Evolutionary conservation across 2,329 filamentous ascomycete species (phyloP), one percentile per base, ranked within the genome.

Genomic region (Trichothecium roseum): DNA sequence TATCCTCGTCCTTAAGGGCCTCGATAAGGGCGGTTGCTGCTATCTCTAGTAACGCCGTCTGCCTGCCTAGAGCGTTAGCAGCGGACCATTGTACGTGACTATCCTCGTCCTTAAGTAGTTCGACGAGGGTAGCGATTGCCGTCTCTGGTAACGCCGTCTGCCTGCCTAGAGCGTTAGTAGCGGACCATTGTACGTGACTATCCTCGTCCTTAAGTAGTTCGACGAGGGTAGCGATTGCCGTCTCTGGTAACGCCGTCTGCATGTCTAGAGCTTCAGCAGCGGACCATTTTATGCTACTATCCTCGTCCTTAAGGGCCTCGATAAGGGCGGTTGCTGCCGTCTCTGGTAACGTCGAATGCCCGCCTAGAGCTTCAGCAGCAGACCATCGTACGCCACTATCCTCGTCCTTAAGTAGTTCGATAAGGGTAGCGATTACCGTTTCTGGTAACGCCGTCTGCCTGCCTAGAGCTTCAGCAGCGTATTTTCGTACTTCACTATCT

Each of bases 1-100:
- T 24, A 5, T 17, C 9, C 4, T 27, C 33, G n/a, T 28, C 17
- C 20, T 30, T 30, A 5, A 30, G 13, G n/a, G 6, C 16, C 24
- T 20, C 35, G 28, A 32, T 29, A 10, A 37, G 13, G 4, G 29
- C 8, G 15, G 18, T 37, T 10, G 32, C 15, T 8, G 28, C 14
- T 17, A 18, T 15, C 20, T 38, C 14, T 28, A 27, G 22, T 31
- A 38, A 27, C 2, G 17, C 32, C 30, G 34, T 17, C 13, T 37
- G 37, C 5, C 24, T 22, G 9, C 31, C n/a, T 37, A 40, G 18
- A 28, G 37, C 30, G 3, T 30, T 10, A 18, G 30, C 30, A 18
- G 34, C 30, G 5, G 8, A n/a, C 12, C 5, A 4, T 22, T 14
- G 37, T 4, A 36, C 31, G 15, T 5, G 3, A 14, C 14, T 14